These are phyloP conservation scores for Saccharomycopsis sp. DNA, from an alignment of 805 yeast genomes.

Conservation along the genomic window DNA sequence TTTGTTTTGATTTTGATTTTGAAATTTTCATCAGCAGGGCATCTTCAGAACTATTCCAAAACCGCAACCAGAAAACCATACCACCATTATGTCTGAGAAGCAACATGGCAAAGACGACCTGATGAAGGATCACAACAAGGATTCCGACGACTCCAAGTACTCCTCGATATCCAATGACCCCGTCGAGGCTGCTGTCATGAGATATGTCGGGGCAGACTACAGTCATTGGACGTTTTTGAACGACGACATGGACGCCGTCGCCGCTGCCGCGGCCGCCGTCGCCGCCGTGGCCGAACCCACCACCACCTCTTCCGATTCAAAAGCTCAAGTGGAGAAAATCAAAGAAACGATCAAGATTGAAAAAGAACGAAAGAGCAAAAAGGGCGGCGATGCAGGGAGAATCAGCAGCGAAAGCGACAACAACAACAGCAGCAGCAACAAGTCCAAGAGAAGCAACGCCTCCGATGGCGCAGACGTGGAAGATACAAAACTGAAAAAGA, in stretches of 20 bases:
- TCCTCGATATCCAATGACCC: conserved; percentile 27
- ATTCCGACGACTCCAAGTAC: background rate
- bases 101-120: background rate
- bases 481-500: conserved; percentile 18
- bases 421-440: background rate
- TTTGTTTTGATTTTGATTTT: background rate
- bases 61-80: background rate
- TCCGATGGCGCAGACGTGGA: conserved; percentile 21
- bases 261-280: conserved; percentile 10
- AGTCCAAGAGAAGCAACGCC: conserved; percentile 3
- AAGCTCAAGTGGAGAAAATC: too few species aligned
- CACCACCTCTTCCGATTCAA: too few species aligned
- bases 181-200: conserved; percentile 75
- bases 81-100: too few species aligned
- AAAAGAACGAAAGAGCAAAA: too few species aligned
- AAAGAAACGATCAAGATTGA: too few species aligned
- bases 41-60: background rate
- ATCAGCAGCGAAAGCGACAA: background rate
- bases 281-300: too few species aligned
- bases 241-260: conserved; percentile 28
- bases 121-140: background rate
- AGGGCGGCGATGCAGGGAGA: background rate
- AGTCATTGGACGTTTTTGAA: conserved; percentile 42
- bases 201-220: conserved; percentile 49
- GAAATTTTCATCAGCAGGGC: background rate